Conservation (phyloP, 345 rosid genomes). For the Erucastrum elatum region DNA sequence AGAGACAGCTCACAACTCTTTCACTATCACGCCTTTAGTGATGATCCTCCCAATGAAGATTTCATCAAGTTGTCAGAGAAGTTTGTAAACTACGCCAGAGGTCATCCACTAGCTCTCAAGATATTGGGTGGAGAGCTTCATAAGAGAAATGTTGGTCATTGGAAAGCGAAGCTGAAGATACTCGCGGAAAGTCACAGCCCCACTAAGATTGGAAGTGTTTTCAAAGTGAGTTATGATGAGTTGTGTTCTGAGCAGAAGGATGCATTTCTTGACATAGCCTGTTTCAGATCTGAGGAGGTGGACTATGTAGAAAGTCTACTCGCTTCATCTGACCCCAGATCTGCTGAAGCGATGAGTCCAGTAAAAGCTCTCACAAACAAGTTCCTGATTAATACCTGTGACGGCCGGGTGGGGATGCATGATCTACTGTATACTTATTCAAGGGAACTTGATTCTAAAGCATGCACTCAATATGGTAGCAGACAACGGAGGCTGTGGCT, state of each 20-base stretch:
- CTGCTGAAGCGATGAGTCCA: neutral
- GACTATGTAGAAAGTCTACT: neutral
- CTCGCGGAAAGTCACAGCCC: neutral
- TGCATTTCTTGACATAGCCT: neutral
- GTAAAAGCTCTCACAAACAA: neutral
- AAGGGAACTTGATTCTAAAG: neutral
- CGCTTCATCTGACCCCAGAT: neutral
- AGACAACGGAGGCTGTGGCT: neutral
- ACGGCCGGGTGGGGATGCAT: neutral
- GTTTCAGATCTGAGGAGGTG: neutral
- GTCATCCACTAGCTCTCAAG: neutral
- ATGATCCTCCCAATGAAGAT: neutral
- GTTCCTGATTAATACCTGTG: neutral
- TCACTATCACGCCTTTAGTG: neutral
- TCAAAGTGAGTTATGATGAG: neutral
- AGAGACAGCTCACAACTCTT: slow-evolving; percentile 18
- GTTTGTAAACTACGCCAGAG: neutral
- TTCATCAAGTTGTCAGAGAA: neutral
- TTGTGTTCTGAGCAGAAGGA: neutral
- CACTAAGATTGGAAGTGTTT: neutral
- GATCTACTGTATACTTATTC: neutral
- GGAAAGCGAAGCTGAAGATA: neutral
- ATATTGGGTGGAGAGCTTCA: neutral
- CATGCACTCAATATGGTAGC: neutral
- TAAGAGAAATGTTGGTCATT: neutral